Conservation (phyloP, 148 eudicot genomes). For the Limonium bicolor region DNA sequence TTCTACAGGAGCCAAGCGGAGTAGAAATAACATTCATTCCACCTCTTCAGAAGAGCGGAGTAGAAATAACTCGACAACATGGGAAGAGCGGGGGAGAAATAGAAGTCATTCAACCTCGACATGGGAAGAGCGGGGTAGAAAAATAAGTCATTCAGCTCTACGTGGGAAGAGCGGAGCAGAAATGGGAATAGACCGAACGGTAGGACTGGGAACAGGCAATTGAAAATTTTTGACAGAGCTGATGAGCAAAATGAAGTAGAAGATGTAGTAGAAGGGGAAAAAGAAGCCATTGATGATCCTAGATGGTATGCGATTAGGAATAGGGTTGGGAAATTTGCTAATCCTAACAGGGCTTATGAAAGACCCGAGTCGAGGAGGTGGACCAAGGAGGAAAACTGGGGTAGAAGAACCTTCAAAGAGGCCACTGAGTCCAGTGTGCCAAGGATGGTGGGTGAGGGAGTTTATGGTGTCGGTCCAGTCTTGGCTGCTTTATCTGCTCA, state of each 20-base stretch:
- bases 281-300: slow-evolving; percentile 32
- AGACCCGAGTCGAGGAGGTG: slow-evolving; percentile 39
- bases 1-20: too few relatives aligned
- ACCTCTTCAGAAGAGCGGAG: too few relatives aligned
- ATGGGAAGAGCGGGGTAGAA: slow-evolving; percentile 10
- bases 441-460: slow-evolving; percentile 73
- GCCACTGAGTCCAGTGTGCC: slow-evolving; percentile 72
- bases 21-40: too few relatives aligned
- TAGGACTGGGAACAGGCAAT: slow-evolving; percentile 14
- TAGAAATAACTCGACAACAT: too few relatives aligned
- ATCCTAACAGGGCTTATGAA: slow-evolving; percentile 22
- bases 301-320: slow-evolving; percentile 69
- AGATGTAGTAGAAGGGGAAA: slow-evolving; percentile 29
- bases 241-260: slow-evolving; percentile 11
- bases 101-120: too few relatives aligned
- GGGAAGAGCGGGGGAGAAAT: too few relatives aligned
- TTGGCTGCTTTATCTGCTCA: slow-evolving; percentile 78
- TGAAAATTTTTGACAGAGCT: slow-evolving; percentile 12
- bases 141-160: not conserved
- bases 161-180: slow-evolving; percentile 12
- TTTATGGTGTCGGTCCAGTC: slow-evolving; percentile 94
- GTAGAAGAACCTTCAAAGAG: slow-evolving; percentile 66
- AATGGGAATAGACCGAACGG: slow-evolving; percentile 3
- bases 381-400: slow-evolving; percentile 65
- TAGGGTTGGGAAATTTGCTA: slow-evolving; percentile 26